A percentile compares a stretch with the other conserved stretches of the same genome.
Conservation (phyloP, 2,329 filamentous ascomycete species). For the Fusarium sp. region DNA sequence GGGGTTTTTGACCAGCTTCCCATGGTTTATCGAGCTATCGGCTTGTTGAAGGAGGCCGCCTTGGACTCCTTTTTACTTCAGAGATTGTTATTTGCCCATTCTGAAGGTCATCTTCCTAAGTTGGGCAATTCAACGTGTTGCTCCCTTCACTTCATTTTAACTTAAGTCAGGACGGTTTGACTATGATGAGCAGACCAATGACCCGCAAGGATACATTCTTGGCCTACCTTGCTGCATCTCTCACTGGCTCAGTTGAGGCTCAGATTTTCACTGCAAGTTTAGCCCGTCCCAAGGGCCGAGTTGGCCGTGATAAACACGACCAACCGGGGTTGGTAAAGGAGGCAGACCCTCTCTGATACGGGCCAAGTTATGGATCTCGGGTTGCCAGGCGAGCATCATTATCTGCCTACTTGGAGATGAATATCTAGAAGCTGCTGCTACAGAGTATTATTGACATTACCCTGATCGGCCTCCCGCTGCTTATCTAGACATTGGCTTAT, state of each 20-base stretch:
- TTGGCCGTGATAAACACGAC: background rate
- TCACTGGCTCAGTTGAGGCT: background rate
- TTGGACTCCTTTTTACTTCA: too few relatives aligned
- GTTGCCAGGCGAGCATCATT: background rate
- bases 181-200: background rate
- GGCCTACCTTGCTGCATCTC: background rate
- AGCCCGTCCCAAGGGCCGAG: background rate
- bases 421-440: too few relatives aligned
- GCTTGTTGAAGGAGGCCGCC: too few relatives aligned
- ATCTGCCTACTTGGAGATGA: too few relatives aligned
- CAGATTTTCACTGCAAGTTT: background rate
- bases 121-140: too few relatives aligned
- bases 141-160: background rate
- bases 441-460: too few relatives aligned
- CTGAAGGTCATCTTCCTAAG: too few relatives aligned
- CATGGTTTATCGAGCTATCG: too few relatives aligned
- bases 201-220: background rate
- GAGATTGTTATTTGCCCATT: too few relatives aligned
- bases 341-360: background rate
- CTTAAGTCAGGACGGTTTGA: background rate
- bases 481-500: too few relatives aligned
- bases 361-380: background rate
- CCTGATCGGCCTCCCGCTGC: too few relatives aligned
- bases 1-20: too few relatives aligned
- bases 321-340: background rate